Conservation (phyloP, 768 basidiomycete genomes). For the Naganishia onofrii region DNA sequence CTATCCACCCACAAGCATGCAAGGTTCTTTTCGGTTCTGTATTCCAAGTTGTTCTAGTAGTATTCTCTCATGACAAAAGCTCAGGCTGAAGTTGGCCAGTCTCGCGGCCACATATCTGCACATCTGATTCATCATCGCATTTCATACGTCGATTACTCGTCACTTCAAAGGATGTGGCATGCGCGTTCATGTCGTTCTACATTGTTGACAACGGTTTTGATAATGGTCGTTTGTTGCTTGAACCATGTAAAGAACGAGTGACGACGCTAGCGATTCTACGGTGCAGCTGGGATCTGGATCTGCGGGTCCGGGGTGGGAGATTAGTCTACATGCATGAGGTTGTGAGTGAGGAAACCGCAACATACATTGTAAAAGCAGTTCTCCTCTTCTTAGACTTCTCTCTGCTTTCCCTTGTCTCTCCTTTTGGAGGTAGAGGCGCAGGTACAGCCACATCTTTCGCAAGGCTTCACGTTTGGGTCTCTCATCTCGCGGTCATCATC, state of each 20-base stretch:
- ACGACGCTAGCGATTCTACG: too few species aligned
- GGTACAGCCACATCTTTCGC: not conserved
- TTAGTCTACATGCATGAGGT: too few species aligned
- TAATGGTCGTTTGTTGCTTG: too few species aligned
- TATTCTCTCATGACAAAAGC: conserved; percentile 7
- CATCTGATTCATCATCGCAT: not conserved
- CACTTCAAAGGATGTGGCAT: not conserved
- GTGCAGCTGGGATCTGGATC: too few species aligned
- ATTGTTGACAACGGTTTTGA: too few species aligned
- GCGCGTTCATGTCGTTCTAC: not conserved
- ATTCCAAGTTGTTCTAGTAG: conserved; percentile 23
- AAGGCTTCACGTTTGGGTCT: conserved; percentile 1
- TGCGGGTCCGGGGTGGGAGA: too few species aligned
- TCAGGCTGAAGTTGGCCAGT: not conserved
- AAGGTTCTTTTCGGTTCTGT: not conserved
- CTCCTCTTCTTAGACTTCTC: not conserved
- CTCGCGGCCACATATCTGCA: too few species aligned
- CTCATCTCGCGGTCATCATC: not conserved
- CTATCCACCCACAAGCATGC: not conserved
- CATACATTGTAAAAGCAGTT: not conserved
- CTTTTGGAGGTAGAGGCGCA: not conserved
- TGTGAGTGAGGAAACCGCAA: not conserved
- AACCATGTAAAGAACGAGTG: too few species aligned
- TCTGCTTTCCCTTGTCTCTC: conserved; percentile 5
- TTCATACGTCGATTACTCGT: not conserved